Evolutionary conservation across 2,329 filamentous ascomycete genomes (phyloP).

Genomic region (Ophiocordyceps robertsii): DNA sequence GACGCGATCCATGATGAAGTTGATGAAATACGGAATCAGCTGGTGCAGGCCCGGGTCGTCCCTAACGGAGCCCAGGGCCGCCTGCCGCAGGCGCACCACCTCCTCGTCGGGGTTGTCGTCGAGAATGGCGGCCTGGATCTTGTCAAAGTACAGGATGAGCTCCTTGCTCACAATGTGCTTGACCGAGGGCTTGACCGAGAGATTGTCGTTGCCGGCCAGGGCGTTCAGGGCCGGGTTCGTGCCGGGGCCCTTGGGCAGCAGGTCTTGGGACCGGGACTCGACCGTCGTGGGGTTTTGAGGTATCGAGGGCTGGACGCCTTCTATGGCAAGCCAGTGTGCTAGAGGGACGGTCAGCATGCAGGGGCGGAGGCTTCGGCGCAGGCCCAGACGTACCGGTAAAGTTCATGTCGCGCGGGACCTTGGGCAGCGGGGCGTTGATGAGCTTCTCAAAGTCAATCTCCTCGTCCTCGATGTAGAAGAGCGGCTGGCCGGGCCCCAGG

Average conservation of each 20-base stretch:
- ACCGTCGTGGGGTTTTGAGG: slow-evolving; percentile 86
- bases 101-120: slow-evolving; percentile 78
- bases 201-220: slow-evolving; percentile 72
- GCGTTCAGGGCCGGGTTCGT: slow-evolving; percentile 72
- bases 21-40: slow-evolving; percentile 89
- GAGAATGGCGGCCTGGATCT: slow-evolving; percentile 77
- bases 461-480: slow-evolving; percentile 97
- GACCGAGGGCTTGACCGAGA: slow-evolving; percentile 76
- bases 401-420: slow-evolving; percentile 82
- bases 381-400: slow-evolving; percentile 57
- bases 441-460: slow-evolving; percentile 98
- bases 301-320: slow-evolving; percentile 92
- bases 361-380: neutral
- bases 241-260: slow-evolving; percentile 79
- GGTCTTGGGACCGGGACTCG: slow-evolving; percentile 71
- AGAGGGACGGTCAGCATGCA: neutral
- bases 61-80: slow-evolving; percentile 72
- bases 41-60: slow-evolving; percentile 91
- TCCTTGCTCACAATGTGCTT: slow-evolving; percentile 96
- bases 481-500: slow-evolving; percentile 79
- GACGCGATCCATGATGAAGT: slow-evolving; percentile 91
- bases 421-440: slow-evolving; percentile 90
- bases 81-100: slow-evolving; percentile 57
- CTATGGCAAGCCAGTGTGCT: slow-evolving; percentile 96
- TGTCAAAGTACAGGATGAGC: slow-evolving; percentile 92